Percentiles rank a stretch among this genome's conserved stretches.
phyloP scores from a whole-genome alignment of 1,284 basidiomycete genomes.

The Apiotrichum sp. region DNA sequence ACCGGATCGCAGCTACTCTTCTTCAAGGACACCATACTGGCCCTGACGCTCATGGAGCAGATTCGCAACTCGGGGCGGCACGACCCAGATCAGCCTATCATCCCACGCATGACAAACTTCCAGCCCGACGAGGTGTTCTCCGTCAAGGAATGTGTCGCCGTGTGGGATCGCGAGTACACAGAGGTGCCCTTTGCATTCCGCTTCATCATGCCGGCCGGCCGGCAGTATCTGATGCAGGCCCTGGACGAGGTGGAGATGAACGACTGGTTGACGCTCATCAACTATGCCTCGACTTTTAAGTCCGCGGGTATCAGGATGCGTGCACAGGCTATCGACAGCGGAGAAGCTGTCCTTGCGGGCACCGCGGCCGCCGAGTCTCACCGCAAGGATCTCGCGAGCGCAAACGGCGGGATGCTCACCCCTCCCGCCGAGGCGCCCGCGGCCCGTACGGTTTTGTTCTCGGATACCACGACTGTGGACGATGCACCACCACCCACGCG shows the following conservation, averaged over 20 bases:
- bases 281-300: conserved; percentile 90
- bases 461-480: neutral
- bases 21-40: conserved; percentile 77
- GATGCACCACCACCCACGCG: neutral
- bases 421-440: neutral
- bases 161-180: conserved; percentile 68
- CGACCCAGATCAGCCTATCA: neutral
- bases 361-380: conserved; percentile 77
- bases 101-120: conserved; percentile 54
- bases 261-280: conserved; percentile 87
- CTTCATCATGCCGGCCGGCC: conserved; percentile 61
- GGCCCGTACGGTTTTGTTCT: conserved; percentile 3
- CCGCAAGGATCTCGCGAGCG: conserved; percentile 29
- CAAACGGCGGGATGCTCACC: neutral
- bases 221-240: conserved; percentile 76
- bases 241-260: conserved; percentile 70
- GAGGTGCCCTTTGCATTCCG: conserved; percentile 75
- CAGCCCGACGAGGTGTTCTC: conserved; percentile 83
- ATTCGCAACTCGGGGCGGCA: conserved; percentile 45
- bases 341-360: conserved; percentile 68
- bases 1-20: conserved; percentile 87
- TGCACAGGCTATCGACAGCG: conserved; percentile 60
- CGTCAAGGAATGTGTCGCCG: conserved; percentile 68
- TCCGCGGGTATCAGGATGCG: conserved; percentile 79
- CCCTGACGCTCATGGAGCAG: conserved; percentile 56